Conservation (phyloP, 352 stramenopile genomes). For the Globisporangium middletonii region DNA sequence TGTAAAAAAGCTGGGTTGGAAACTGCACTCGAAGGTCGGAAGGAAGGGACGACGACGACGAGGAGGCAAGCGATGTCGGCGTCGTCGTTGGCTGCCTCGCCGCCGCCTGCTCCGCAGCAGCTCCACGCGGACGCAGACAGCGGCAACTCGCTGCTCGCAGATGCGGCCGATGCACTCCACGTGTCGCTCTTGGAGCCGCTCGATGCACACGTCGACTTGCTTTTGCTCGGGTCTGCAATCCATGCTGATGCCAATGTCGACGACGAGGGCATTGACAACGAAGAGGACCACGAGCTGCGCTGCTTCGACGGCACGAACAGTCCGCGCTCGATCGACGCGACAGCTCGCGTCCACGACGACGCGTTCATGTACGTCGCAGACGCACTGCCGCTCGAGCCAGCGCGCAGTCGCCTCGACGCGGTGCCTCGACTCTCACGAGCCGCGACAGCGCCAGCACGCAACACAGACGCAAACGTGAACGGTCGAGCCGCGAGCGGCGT, state of each 20-base stretch:
- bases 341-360: conserved; percentile 1
- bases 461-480: not conserved
- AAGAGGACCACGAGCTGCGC: conserved; percentile 20
- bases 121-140: no score
- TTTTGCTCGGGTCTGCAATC: no score
- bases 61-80: no score
- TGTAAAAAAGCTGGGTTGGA: no score
- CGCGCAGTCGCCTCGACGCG: not conserved
- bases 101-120: no score
- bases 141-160: no score
- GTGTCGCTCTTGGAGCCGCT: not conserved
- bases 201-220: no score
- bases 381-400: not conserved
- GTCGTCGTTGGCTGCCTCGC: no score
- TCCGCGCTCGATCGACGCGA: conserved; percentile 5
- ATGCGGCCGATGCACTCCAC: no score
- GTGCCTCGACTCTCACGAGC: not conserved
- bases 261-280: conserved; percentile 7
- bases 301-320: conserved; percentile 3
- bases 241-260: not conserved
- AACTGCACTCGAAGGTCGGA: not conserved
- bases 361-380: not conserved
- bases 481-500: no score
- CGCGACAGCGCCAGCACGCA: not conserved
- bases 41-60: not conserved